Percentiles rank a stretch among this genome's conserved stretches.
Conservation (phyloP, 306 rosid species). For the Canavalia ensiformis region DNA sequence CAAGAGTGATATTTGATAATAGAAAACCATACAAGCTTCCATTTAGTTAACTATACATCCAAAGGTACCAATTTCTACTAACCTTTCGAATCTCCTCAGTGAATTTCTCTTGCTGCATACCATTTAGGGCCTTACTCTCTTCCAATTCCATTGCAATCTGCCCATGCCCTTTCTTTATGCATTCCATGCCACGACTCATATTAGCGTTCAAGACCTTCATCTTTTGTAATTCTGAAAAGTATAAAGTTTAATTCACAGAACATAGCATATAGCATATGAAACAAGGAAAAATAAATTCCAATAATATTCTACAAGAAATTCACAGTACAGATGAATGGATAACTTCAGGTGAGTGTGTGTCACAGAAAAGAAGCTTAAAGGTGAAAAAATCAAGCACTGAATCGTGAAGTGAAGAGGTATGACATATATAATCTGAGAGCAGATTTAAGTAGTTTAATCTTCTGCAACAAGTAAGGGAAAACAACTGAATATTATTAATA, state of each 20-base stretch:
- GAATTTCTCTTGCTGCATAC: background rate
- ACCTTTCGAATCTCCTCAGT: constrained; percentile 46
- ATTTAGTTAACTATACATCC: background rate
- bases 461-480: no score
- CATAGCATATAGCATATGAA: background rate
- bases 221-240: constrained; percentile 29
- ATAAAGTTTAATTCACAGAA: background rate
- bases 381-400: no score
- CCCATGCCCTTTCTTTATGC: constrained; percentile 27
- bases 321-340: no score
- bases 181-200: constrained; percentile 25
- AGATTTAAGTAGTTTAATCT: no score
- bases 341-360: no score
- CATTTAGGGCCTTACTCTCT: constrained; percentile 22
- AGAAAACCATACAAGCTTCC: background rate
- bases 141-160: constrained; percentile 6
- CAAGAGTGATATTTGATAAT: background rate
- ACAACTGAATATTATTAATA: no score
- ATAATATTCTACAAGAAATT: no score
- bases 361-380: no score
- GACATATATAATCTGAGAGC: no score
- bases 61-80: background rate
- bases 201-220: constrained; percentile 10
- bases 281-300: background rate
- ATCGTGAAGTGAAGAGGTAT: no score